Evolutionary conservation across 441 rosid genomes (phyloP).

Genomic region (Pelargonium citronellum): DNA sequence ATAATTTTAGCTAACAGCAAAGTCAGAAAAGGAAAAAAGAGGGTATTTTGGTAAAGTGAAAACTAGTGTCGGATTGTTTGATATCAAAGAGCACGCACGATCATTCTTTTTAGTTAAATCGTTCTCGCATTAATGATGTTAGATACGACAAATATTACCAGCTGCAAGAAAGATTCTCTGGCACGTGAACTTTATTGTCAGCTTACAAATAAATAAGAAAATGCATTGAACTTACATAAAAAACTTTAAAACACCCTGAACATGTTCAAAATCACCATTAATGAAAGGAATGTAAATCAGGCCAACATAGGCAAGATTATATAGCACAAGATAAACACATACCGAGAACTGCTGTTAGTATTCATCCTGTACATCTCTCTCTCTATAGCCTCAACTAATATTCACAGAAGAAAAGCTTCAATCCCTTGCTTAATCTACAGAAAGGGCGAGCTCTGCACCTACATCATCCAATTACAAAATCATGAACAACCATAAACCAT

Average conservation of each 20-base stretch:
- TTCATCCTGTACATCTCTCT: conserved; percentile 39
- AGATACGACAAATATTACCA: neutral
- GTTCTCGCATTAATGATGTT: neutral
- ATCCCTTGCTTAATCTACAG: conserved; percentile 34
- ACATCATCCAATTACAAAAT: conserved; percentile 22
- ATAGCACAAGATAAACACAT: conserved; percentile 21
- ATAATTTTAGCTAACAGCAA: too few species aligned
- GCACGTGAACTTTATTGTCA: neutral
- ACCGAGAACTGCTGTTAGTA: conserved; percentile 46
- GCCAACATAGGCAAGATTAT: neutral
- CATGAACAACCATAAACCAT: conserved; percentile 17
- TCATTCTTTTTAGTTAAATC: neutral
- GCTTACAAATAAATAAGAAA: neutral
- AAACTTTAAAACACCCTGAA: neutral
- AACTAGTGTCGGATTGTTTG: neutral
- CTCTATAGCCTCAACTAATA: conserved; percentile 24
- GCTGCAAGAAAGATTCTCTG: neutral
- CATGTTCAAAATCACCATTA: neutral
- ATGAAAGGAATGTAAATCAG: neutral
- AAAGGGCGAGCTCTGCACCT: conserved; percentile 40
- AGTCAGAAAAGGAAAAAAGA: neutral
- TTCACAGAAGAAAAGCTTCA: conserved; percentile 35
- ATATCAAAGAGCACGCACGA: neutral
- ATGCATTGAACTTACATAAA: neutral
- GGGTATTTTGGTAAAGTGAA: neutral